These are phyloP conservation scores for Irineochytrium annulatum DNA, from an alignment of 192 early-diverging fungal species.

Conservation along the genomic window DNA sequence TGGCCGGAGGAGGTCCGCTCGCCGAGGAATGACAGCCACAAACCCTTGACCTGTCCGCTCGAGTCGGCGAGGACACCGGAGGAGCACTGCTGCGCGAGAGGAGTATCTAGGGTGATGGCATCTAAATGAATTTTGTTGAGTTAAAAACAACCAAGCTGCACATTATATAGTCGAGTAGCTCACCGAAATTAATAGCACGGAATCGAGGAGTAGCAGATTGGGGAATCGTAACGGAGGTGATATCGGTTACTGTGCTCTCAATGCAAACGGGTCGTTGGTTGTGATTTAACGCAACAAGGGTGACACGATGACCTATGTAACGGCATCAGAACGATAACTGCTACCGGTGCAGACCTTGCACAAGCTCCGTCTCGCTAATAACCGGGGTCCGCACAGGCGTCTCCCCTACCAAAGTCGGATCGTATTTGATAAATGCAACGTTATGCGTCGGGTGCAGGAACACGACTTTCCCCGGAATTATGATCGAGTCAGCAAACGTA, in stretches of 20 bases:
- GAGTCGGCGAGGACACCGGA: conserved; percentile 68
- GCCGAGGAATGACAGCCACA: conserved; percentile 74
- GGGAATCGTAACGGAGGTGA: conserved; percentile 46
- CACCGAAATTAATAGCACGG: conserved; percentile 65
- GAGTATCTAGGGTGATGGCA: conserved; percentile 78
- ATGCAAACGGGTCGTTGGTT: conserved; percentile 47
- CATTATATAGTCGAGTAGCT: not conserved
- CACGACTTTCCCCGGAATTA: conserved; percentile 76
- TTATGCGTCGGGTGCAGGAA: conserved; percentile 88
- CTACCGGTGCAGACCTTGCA: conserved; percentile 40
- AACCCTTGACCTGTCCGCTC: conserved; percentile 61
- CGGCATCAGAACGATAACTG: not conserved
- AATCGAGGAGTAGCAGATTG: conserved; percentile 54
- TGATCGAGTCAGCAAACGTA: conserved; percentile 82
- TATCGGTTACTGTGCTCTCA: conserved; percentile 51
- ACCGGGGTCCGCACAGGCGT: conserved; percentile 65
- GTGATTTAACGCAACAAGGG: conserved; percentile 48
- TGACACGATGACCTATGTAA: conserved; percentile 37
- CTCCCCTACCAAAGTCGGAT: conserved; percentile 66
- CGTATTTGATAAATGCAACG: conserved; percentile 79
- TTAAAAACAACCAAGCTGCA: not conserved
- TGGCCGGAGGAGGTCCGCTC: conserved; percentile 62
- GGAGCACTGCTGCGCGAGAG: conserved; percentile 71
- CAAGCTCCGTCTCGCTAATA: conserved; percentile 53
- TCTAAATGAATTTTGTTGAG: conserved; percentile 27